phyloP scores from a whole-genome alignment of 306 rosid genomes.

The Quercus bicolor region DNA sequence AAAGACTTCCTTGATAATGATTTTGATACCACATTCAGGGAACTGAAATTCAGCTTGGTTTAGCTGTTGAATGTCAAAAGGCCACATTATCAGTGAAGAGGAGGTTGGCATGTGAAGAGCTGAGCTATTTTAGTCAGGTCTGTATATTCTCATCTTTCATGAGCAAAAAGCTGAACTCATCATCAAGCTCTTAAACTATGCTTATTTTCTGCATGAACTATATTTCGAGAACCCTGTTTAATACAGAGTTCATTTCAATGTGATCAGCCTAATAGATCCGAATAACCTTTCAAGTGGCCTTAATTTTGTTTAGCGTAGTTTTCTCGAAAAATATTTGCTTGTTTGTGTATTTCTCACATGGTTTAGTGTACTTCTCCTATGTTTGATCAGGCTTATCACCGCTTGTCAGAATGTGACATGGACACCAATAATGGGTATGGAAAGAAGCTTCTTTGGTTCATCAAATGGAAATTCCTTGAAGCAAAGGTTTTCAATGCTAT shows the following conservation, averaged over 20 bases:
- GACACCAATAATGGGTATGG: conserved; percentile 47
- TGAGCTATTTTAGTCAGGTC: conserved; percentile 85
- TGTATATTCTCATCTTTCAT: conserved; percentile 8
- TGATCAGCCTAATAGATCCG: neutral
- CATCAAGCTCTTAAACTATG: neutral
- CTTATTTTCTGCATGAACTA: neutral
- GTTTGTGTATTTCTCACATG: neutral
- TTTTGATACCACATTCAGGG: conserved; percentile 49
- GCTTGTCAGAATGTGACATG: conserved; percentile 52
- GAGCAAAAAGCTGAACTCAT: conserved; percentile 6
- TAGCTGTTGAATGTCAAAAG: conserved; percentile 85
- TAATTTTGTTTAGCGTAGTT: neutral
- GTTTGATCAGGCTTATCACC: conserved; percentile 65
- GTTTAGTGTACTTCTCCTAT: conserved; percentile 16
- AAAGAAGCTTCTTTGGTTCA: conserved; percentile 75
- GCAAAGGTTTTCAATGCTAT: conserved; percentile 58
- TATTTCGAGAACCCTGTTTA: conserved; percentile 6
- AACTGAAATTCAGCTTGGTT: conserved; percentile 93
- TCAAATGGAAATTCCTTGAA: conserved; percentile 91
- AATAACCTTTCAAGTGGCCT: neutral
- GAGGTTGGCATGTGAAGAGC: conserved; percentile 91
- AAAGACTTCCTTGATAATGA: conserved; percentile 1
- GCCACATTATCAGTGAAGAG: conserved; percentile 83
- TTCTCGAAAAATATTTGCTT: neutral
- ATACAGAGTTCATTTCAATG: neutral